Evolutionary conservation across 2,329 filamentous ascomycete genomes (phyloP).

Genomic region (Ophiostoma sp.): DNA sequence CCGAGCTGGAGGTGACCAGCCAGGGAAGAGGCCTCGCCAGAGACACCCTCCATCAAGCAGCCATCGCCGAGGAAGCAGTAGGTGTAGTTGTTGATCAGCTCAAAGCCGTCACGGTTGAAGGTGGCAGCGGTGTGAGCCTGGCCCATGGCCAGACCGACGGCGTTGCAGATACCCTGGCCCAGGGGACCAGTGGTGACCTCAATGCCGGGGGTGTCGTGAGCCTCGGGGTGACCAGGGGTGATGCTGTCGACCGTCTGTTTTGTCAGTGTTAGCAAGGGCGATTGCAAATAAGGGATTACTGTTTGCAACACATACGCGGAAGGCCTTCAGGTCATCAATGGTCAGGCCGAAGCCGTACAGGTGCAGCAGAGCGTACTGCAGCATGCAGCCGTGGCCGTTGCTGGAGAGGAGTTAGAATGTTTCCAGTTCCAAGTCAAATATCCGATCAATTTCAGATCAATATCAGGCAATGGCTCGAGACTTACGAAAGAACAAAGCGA

Average conservation of each 20-base stretch:
- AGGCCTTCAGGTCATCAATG: conserved; percentile 89
- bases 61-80: conserved; percentile 96
- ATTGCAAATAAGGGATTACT: neutral
- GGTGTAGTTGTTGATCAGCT: conserved; percentile 93
- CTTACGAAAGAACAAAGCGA: conserved; percentile 98
- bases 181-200: conserved; percentile 98
- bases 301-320: conserved; percentile 68
- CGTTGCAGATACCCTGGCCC: conserved; percentile 94
- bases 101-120: conserved; percentile 96
- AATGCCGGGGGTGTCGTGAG: conserved; percentile 91
- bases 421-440: too few relatives aligned
- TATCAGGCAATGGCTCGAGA: too few relatives aligned
- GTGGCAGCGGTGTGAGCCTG: conserved; percentile 83
- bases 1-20: conserved; percentile 96
- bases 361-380: conserved; percentile 97
- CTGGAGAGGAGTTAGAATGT: conserved; percentile 41
- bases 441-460: too few relatives aligned
- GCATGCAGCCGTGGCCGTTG: conserved; percentile 99
- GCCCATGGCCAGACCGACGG: conserved; percentile 94
- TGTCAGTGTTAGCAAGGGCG: neutral
- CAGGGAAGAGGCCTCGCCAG: conserved; percentile 82
- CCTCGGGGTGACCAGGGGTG: conserved; percentile 92
- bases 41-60: conserved; percentile 97
- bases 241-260: conserved; percentile 57
- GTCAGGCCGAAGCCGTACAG: conserved; percentile 84